Evolutionary conservation across 2,329 filamentous ascomycete genomes (phyloP), one percentile per base, ranked within the genome.

Genomic region (Clathrospora elynae): DNA sequence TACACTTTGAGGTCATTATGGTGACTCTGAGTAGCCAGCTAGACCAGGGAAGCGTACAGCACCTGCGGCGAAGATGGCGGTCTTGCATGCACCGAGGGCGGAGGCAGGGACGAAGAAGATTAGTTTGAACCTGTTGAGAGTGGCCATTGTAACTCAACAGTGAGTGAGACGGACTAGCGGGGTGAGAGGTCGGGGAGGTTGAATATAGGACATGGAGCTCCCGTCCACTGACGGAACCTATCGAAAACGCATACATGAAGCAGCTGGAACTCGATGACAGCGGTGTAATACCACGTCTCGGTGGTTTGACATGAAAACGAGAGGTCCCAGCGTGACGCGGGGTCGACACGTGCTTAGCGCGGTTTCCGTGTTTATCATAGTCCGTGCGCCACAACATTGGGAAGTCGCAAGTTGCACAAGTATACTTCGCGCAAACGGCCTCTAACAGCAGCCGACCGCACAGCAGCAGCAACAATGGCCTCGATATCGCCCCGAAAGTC

Each of bases 401-500:
- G 35, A 16, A 46, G 49, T 32, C 22, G 37, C 47, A 20, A 28
- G 51, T 45, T 11, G 29, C 38, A 50, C 30, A 40, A 40, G 34
- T 31, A 36, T 18, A 35, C 37, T 17, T 26, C 32, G 45, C 43
- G 28, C 46, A 40, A 33, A 45, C 40, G 10, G 23, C 37, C 30
- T 34, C 35, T 37, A 16, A 34, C 39, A 36, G 42, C 35, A 10
- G 53, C 42, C 39, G 48, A 52, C 41, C 34, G n/a, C 32, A 57
- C 50, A 52, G 23, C 34, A 47, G 37, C 46, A 59, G 43, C 29
- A 41, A 59, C 12, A 39, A 75, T 75, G 73, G 65, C 71, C 37
- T 62, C 68, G 17, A 46, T 57, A 40, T 71, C 71, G 23, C 68
- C 76, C 22, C 71, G 78, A 31, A 76, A 85, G 55, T 78, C 83